A percentile compares a stretch with the other conserved stretches of the same genome.
phyloP scores from a whole-genome alignment of 805 yeast species.

The Ogataea wickerhamii region DNA sequence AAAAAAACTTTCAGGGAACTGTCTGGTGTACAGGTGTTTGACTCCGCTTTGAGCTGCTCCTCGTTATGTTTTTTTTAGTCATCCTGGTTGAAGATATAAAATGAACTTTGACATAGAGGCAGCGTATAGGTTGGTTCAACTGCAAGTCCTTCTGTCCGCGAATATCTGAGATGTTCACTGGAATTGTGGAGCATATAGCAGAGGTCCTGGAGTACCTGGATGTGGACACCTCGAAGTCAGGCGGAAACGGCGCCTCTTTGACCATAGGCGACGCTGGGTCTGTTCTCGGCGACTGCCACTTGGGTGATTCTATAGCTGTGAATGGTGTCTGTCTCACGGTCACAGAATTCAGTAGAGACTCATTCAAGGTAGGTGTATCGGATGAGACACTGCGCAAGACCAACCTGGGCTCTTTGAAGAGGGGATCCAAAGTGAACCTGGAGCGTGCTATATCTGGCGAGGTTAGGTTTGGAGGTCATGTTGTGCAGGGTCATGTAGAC shows the following conservation, averaged over 20 bases:
- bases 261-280: constrained; percentile 57
- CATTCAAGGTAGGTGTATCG: constrained; percentile 86
- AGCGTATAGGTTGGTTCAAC: too few relatives aligned
- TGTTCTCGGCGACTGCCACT: constrained; percentile 74
- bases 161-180: constrained; percentile 71
- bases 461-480: constrained; percentile 91
- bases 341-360: constrained; percentile 59
- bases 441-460: constrained; percentile 86
- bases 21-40: too few relatives aligned
- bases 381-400: constrained; percentile 88
- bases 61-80: too few relatives aligned
- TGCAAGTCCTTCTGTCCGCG: too few relatives aligned
- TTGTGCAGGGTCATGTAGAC: constrained; percentile 97
- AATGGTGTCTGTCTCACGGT: constrained; percentile 93
- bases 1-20: too few relatives aligned
- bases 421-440: constrained; percentile 68
- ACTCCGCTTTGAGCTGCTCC: too few relatives aligned
- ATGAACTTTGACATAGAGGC: too few relatives aligned
- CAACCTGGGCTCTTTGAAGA: constrained; percentile 58
- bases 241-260: constrained; percentile 74
- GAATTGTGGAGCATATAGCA: constrained; percentile 85
- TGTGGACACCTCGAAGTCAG: constrained; percentile 48
- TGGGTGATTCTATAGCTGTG: constrained; percentile 91
- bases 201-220: constrained; percentile 44
- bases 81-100: too few relatives aligned